Conservation (phyloP, 2,329 filamentous ascomycete genomes). For the Elsinoe fawcettii region DNA sequence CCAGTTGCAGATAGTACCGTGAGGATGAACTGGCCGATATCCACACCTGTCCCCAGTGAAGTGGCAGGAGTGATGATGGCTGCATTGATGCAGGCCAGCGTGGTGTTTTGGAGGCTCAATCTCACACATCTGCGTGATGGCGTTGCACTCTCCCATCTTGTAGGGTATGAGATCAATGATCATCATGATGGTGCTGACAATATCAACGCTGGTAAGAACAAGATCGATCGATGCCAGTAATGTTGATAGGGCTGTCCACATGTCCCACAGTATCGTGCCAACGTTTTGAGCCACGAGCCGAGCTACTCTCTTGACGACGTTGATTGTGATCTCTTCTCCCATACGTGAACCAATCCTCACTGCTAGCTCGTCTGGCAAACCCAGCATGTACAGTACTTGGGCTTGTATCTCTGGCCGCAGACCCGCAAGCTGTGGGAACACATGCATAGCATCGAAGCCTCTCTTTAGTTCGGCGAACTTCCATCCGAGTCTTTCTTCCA, state of each 20-base stretch:
- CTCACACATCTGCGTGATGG: neutral
- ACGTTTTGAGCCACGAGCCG: neutral
- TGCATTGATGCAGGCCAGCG: neutral
- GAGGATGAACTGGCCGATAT: neutral
- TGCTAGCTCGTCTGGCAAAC: neutral
- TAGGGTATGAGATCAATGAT: constrained; percentile 3
- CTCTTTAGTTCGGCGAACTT: neutral
- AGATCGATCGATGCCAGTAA: neutral
- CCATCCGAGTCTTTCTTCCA: neutral
- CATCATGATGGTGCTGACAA: constrained; percentile 1
- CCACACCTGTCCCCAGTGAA: neutral
- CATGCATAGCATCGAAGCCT: neutral
- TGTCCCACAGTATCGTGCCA: neutral
- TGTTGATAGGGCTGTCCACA: neutral
- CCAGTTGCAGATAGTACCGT: neutral
- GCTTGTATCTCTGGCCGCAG: neutral
- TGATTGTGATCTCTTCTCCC: neutral
- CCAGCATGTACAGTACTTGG: neutral
- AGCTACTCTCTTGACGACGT: neutral
- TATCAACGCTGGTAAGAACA: neutral
- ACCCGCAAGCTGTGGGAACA: constrained; percentile 19
- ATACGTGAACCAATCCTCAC: neutral
- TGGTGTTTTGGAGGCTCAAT: neutral
- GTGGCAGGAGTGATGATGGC: neutral
- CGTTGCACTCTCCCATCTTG: neutral